Evolutionary conservation across 2,329 filamentous ascomycete genomes (phyloP), one percentile per base, ranked within the genome.

Genomic region (Monosporascus sp.): DNA sequence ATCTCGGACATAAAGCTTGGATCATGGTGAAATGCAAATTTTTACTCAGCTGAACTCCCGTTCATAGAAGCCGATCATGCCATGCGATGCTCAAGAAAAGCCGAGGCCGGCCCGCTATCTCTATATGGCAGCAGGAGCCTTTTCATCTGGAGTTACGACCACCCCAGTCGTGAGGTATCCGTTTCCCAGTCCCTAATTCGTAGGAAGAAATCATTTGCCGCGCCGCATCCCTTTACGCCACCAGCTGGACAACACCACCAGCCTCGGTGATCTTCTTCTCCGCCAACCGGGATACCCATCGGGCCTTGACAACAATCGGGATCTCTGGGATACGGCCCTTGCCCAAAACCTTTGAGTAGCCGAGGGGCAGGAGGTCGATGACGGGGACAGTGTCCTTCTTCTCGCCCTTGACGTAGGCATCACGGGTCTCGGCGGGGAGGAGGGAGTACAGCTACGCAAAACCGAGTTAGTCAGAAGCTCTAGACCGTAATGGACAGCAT

Each of bases 191-290:
- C 55, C 59, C 52, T 49, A 60, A 62, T 51, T 39, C 49, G 24
- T 51, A 51, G 31, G 57, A 59, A 57, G 57, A 57, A 58, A 52
- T 49, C 56, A 41, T 53, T 47, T 44, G 47, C 53, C 54, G 51
- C 45, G 48, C 27, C 38, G 14, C 35, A 24, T 25, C 49, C 47
- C 49, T 57, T 82, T 88, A 97, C 79, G 91, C 92, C 72, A 97
- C 90, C 75, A 97, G 84, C 84, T 97, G 90, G 70, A 96, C 82
- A 71, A 96, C 89, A 78, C 93, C 93, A 76, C 94, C 94, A 70
- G 92, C 93, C 77, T 94, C 90, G 75, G 89, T 96, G 79, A 99
- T 97, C 89, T 99, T 99, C 81, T 90, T 83, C 88, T 99, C 94
- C 65, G 94, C 94, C 75, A 96, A 87, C 75, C 89, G 88, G 83